phyloP scores from a whole-genome alignment of 2,329 filamentous ascomycete genomes.

The Rosellinia necatrix region DNA sequence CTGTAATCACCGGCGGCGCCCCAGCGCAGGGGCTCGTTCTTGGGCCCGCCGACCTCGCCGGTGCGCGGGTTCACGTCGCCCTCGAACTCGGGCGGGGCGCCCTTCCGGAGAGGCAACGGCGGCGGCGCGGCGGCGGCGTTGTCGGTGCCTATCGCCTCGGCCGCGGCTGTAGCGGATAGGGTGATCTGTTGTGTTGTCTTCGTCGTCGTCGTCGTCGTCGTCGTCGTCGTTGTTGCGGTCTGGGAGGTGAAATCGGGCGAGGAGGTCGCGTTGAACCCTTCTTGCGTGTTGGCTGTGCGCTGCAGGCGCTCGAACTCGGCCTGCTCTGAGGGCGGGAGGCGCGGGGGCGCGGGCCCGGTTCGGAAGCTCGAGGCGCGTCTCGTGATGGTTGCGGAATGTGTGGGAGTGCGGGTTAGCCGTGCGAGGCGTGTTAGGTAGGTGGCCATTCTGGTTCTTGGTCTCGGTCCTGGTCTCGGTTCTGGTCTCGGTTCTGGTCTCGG shows the following conservation, averaged over 20 bases:
- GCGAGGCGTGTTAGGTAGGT: slow-evolving; percentile 22
- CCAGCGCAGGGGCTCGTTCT: slow-evolving; percentile 95
- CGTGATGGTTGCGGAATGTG: slow-evolving; percentile 18
- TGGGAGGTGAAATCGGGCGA: slow-evolving; percentile 28
- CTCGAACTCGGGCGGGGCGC: slow-evolving; percentile 87
- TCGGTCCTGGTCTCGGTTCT: no score
- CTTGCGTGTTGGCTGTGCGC: slow-evolving; percentile 53
- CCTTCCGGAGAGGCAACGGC: slow-evolving; percentile 52
- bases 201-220: slow-evolving; percentile 6
- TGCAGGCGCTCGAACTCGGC: slow-evolving; percentile 74
- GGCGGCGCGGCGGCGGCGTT: not conserved
- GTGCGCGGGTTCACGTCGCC: slow-evolving; percentile 92
- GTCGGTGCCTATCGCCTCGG: not conserved
- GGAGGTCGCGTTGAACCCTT: slow-evolving; percentile 40
- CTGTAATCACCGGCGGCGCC: slow-evolving; percentile 79
- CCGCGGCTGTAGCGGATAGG: not conserved
- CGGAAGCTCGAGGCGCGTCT: slow-evolving; percentile 47
- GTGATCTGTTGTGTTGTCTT: no score
- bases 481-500: no score
- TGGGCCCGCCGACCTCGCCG: slow-evolving; percentile 93
- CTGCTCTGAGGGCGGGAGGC: slow-evolving; percentile 71
- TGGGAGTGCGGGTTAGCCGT: slow-evolving; percentile 36
- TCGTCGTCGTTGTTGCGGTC: slow-evolving; percentile 7
- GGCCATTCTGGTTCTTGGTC: slow-evolving; percentile 26
- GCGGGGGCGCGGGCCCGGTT: slow-evolving; percentile 73